Evolutionary conservation across 805 yeast genomes (phyloP).

Genomic region (Candida hispaniensis): DNA sequence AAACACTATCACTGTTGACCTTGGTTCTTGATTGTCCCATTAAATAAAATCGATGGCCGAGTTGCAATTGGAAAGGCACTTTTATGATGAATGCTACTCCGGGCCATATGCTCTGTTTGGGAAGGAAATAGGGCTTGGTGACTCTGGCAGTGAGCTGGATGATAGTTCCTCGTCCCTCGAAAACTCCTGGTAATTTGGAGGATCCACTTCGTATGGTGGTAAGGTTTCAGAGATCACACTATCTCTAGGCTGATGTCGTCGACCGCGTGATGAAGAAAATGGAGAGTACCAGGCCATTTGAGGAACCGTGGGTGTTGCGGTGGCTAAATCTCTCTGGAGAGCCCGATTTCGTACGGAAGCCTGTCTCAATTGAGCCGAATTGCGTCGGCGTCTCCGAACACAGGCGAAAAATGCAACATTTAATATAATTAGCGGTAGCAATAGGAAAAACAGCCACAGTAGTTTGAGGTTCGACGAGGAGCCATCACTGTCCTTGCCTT

Average conservation of each 20-base stretch:
- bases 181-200: too few species aligned
- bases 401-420: constrained; percentile 11
- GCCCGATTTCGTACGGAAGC: constrained; percentile 14
- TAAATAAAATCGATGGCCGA: too few species aligned
- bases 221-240: too few species aligned
- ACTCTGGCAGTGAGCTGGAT: too few species aligned
- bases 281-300: constrained; percentile 10
- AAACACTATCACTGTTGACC: too few species aligned
- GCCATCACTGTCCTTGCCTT: constrained; percentile 5
- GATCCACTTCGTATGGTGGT: too few species aligned
- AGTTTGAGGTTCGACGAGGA: constrained; percentile 13
- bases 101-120: too few species aligned
- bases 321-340: constrained; percentile 5
- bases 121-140: too few species aligned
- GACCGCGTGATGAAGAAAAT: constrained; percentile 10
- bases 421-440: constrained; percentile 9
- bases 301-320: constrained; percentile 5
- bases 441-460: constrained; percentile 15
- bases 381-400: constrained; percentile 6
- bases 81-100: too few species aligned
- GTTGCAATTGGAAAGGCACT: too few species aligned
- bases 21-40: too few species aligned
- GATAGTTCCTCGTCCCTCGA: too few species aligned
- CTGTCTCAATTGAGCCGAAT: constrained; percentile 1
- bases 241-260: constrained; percentile 1